Percentiles rank a stretch among this genome's conserved stretches.
Evolutionary conservation across 768 basidiomycete species (phyloP).

Genomic region (Suillus sp.): DNA sequence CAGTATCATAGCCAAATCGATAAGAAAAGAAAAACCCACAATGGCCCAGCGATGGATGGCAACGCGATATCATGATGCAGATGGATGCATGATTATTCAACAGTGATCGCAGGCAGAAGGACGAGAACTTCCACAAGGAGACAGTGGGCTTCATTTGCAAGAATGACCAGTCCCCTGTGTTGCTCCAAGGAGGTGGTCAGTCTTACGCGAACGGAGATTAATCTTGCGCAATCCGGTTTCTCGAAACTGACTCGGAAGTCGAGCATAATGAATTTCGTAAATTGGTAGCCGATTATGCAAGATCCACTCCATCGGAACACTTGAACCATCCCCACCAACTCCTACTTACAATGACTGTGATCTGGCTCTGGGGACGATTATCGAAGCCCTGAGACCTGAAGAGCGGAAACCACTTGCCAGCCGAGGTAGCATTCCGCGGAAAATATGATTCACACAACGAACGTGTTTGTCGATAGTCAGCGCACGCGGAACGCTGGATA

Average conservation of each 20-base stretch:
- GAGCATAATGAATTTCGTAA: neutral
- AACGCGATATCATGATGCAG: too few relatives aligned
- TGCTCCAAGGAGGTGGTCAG: neutral
- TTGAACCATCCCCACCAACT: neutral
- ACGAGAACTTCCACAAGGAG: neutral
- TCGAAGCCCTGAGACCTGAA: too few relatives aligned
- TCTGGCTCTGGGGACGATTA: neutral
- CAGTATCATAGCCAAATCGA: neutral
- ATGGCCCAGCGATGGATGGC: neutral
- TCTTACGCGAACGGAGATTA: neutral
- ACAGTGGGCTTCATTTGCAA: neutral
- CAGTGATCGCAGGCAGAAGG: neutral
- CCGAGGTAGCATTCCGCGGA: neutral
- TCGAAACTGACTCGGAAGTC: neutral
- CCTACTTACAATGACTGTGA: neutral
- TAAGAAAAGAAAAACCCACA: neutral
- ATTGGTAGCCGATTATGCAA: neutral
- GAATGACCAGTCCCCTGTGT: neutral
- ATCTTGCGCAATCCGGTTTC: neutral
- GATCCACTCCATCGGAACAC: neutral
- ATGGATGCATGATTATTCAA: neutral
- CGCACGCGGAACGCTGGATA: neutral
- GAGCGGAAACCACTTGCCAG: too few relatives aligned
- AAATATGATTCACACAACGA: neutral
- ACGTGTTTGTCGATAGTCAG: too few relatives aligned